Conservation (phyloP, 805 yeast genomes). For the Candida sanyiensis region DNA sequence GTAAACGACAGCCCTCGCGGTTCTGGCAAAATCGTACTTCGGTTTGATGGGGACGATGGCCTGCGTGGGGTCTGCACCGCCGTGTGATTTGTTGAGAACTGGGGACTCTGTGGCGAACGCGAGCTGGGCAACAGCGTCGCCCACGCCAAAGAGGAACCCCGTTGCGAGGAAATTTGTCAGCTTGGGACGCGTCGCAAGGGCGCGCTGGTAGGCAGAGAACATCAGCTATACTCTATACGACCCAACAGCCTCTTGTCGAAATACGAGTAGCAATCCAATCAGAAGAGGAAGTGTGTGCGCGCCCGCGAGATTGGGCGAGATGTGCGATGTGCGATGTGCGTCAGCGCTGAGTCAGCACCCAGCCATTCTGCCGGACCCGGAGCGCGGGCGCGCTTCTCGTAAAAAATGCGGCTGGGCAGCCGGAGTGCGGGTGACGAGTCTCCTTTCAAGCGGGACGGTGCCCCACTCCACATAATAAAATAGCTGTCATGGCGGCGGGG, state of each 20-base stretch:
- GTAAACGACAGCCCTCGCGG: conserved; percentile 58
- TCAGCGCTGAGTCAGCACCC: no score
- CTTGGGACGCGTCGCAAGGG: conserved; percentile 41
- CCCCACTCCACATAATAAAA: conserved; percentile 3
- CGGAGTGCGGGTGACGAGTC: neutral
- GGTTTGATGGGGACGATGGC: no score
- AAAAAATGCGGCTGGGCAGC: no score
- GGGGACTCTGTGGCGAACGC: conserved; percentile 32
- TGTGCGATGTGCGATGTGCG: no score
- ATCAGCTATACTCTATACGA: conserved; percentile 5
- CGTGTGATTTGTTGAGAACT: conserved; percentile 4
- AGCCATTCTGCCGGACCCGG: no score
- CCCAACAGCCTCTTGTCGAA: no score
- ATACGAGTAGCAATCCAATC: no score
- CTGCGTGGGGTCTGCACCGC: neutral
- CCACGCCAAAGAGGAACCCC: conserved; percentile 63
- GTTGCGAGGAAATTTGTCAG: conserved; percentile 50
- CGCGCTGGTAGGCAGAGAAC: conserved; percentile 16
- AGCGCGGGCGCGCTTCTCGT: no score
- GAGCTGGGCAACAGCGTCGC: conserved; percentile 69
- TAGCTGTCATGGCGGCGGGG: no score
- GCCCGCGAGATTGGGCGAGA: no score
- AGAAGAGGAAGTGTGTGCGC: no score
- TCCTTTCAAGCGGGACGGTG: conserved; percentile 4
- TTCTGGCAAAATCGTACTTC: conserved; percentile 47